Evolutionary conservation across 1,284 basidiomycete genomes (phyloP).

Genomic region (Cerrena zonata): DNA sequence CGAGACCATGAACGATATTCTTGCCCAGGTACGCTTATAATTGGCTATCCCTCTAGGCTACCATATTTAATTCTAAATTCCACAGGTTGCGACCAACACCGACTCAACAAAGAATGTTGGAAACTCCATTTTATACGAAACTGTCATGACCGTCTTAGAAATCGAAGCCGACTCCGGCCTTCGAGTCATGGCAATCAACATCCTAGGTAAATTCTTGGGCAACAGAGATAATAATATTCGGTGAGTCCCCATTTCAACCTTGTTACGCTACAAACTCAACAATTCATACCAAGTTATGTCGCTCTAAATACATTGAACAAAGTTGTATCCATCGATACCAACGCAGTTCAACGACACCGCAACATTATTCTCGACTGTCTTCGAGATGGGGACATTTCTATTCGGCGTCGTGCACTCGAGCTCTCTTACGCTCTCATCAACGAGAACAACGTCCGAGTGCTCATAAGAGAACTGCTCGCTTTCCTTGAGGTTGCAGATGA

Average conservation of each 20-base stretch:
- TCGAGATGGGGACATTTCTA: conserved; percentile 97
- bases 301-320: conserved; percentile 98
- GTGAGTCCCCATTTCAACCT: conserved; percentile 37
- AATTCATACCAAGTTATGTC: conserved; percentile 67
- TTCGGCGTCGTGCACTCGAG: conserved; percentile 91
- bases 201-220: conserved; percentile 95
- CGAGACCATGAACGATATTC: conserved; percentile 97
- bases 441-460: conserved; percentile 87
- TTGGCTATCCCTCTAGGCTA: neutral
- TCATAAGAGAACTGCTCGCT: conserved; percentile 87
- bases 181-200: conserved; percentile 99
- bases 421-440: conserved; percentile 97
- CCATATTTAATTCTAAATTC: neutral
- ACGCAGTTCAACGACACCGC: conserved; percentile 95
- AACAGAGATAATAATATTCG: conserved; percentile 99
- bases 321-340: conserved; percentile 96
- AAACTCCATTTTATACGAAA: conserved; percentile 97
- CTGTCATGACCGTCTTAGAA: conserved; percentile 94
- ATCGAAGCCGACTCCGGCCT: conserved; percentile 95
- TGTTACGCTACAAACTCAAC: neutral
- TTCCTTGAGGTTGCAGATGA: conserved; percentile 98
- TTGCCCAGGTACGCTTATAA: conserved; percentile 69
- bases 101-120: conserved; percentile 98
- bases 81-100: conserved; percentile 93
- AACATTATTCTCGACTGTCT: conserved; percentile 98